Evolutionary conservation across 208 protist species (phyloP).

Genomic region (Wallacemonas rigidus): DNA sequence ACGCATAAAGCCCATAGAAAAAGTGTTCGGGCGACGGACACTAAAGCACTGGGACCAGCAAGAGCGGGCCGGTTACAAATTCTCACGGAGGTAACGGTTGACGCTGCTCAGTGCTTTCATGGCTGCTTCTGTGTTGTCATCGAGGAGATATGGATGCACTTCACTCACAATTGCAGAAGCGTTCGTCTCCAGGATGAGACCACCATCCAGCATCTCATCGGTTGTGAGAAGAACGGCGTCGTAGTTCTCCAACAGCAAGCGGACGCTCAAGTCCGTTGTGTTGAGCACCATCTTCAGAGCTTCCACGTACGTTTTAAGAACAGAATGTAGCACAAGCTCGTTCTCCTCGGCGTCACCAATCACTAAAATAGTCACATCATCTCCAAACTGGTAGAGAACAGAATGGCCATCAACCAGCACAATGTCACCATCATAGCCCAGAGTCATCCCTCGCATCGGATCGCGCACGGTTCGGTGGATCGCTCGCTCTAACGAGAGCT

Average conservation of each 20-base stretch:
- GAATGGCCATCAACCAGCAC: slow-evolving; percentile 74
- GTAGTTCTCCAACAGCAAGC: slow-evolving; percentile 82
- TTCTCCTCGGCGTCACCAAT: slow-evolving; percentile 85
- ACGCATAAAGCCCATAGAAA: too few species aligned
- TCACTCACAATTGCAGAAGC: slow-evolving; percentile 47
- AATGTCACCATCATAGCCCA: slow-evolving; percentile 58
- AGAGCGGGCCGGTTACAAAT: slow-evolving; percentile 40
- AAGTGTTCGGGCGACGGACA: too few species aligned
- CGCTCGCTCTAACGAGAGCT: slow-evolving; percentile 63
- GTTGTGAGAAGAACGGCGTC: slow-evolving; percentile 85
- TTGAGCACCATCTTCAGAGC: slow-evolving; percentile 64
- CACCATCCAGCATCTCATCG: slow-evolving; percentile 92
- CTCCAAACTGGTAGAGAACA: slow-evolving; percentile 61
- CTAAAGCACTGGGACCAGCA: too few species aligned
- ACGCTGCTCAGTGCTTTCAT: slow-evolving; percentile 73
- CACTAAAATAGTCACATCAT: slow-evolving; percentile 77
- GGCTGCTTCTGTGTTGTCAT: slow-evolving; percentile 59
- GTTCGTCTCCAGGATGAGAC: slow-evolving; percentile 85
- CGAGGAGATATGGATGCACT: slow-evolving; percentile 64
- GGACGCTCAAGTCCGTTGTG: slow-evolving; percentile 42
- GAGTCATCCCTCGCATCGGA: slow-evolving; percentile 20
- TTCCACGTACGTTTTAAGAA: slow-evolving; percentile 70
- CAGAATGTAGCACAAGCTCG: slow-evolving; percentile 72
- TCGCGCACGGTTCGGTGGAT: slow-evolving; percentile 33
- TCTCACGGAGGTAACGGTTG: slow-evolving; percentile 86